Evolutionary conservation across 352 stramenopile genomes (phyloP).

Genomic region (Phytophthora agathidicida): DNA sequence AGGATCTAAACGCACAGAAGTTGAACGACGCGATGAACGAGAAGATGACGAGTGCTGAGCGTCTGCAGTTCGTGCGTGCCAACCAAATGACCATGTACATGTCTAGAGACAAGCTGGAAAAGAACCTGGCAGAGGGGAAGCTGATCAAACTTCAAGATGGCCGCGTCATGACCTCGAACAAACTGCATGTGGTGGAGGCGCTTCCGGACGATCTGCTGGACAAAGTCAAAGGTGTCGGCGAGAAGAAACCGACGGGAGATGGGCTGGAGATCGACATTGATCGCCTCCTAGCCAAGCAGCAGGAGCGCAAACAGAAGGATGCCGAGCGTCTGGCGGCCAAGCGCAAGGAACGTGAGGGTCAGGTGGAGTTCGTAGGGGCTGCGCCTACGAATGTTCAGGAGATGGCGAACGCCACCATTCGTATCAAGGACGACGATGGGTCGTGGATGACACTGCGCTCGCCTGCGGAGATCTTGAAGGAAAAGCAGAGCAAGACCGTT

Average conservation of each 20-base stretch:
- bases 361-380: constrained; percentile 74
- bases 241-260: constrained; percentile 33
- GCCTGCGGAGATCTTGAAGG: constrained; percentile 78
- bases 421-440: constrained; percentile 85
- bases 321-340: constrained; percentile 53
- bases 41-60: constrained; percentile 85
- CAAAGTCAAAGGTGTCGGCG: constrained; percentile 52
- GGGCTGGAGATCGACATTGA: constrained; percentile 79
- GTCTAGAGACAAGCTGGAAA: constrained; percentile 82
- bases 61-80: constrained; percentile 83
- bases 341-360: constrained; percentile 41
- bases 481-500: constrained; percentile 70
- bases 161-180: constrained; percentile 87
- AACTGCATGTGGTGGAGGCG: constrained; percentile 82
- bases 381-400: constrained; percentile 68
- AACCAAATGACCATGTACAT: constrained; percentile 89
- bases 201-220: constrained; percentile 76
- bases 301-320: constrained; percentile 63
- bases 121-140: constrained; percentile 79
- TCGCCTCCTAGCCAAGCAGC: constrained; percentile 71
- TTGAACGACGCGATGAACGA: constrained; percentile 78
- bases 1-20: constrained; percentile 76
- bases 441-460: constrained; percentile 85
- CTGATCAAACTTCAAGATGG: constrained; percentile 74
- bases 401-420: constrained; percentile 77